These are phyloP conservation scores for Saksenaea vasiformis DNA, from an alignment of 371 early-diverging fungal genomes.

Conservation along the genomic window DNA sequence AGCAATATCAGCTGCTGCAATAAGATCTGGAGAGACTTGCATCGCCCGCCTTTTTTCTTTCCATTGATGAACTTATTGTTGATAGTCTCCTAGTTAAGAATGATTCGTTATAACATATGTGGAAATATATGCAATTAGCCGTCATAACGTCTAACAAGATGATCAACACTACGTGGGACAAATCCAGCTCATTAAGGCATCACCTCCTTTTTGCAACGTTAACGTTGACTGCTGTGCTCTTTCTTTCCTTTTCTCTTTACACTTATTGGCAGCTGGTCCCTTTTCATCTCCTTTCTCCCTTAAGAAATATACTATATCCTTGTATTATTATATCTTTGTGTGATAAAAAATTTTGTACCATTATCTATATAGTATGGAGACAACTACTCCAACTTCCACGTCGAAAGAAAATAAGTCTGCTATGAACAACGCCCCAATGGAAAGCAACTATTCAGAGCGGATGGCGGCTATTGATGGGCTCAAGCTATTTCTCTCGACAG, in stretches of 20 bases:
- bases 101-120: background rate
- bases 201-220: background rate
- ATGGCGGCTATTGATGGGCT: constrained; percentile 55
- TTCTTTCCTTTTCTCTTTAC: background rate
- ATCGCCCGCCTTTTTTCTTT: constrained; percentile 5
- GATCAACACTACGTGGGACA: background rate
- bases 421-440: constrained; percentile 20
- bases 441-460: constrained; percentile 26
- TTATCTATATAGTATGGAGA: background rate
- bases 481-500: constrained; percentile 61
- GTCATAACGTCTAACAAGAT: constrained; percentile 1
- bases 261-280: background rate
- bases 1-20: constrained; percentile 2
- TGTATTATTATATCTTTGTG: background rate
- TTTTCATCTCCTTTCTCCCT: background rate
- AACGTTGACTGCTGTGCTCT: background rate
- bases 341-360: background rate
- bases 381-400: background rate
- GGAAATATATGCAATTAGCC: background rate
- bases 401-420: background rate
- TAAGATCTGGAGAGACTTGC: background rate
- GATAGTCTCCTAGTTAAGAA: background rate
- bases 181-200: background rate
- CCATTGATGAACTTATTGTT: constrained; percentile 2
- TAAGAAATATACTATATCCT: background rate